A percentile compares a stretch with the other conserved stretches of the same genome.
phyloP scores from a whole-genome alignment of 768 basidiomycete species.

The Kwoniella shandongensis region DNA sequence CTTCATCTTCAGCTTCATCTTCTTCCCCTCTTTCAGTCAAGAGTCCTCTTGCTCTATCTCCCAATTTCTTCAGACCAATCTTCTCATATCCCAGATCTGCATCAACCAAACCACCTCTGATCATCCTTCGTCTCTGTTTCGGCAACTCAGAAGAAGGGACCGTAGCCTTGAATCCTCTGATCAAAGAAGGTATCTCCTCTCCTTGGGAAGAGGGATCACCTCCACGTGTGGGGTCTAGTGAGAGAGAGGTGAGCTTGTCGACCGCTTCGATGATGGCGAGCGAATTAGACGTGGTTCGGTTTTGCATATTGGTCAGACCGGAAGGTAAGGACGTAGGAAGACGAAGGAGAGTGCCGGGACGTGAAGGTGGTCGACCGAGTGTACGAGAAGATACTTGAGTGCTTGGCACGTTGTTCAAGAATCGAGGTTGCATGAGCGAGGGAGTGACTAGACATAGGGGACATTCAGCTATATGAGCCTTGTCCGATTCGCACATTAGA shows the following conservation, averaged over 20 bases:
- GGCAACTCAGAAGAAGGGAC: slow-evolving; percentile 84
- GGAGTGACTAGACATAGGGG: slow-evolving; percentile 40
- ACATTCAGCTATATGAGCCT: background rate
- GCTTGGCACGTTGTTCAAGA: slow-evolving; percentile 27
- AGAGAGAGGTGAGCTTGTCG: slow-evolving; percentile 39
- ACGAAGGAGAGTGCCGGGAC: slow-evolving; percentile 30
- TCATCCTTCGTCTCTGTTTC: slow-evolving; percentile 71
- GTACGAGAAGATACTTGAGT: slow-evolving; percentile 16
- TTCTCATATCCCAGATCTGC: slow-evolving; percentile 62
- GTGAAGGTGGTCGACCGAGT: slow-evolving; percentile 18
- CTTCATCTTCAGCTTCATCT: slow-evolving; percentile 65
- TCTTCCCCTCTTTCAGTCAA: slow-evolving; percentile 59
- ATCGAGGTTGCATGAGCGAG: slow-evolving; percentile 46
- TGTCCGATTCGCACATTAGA: background rate
- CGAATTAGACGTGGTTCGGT: slow-evolving; percentile 43
- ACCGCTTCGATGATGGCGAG: slow-evolving; percentile 52
- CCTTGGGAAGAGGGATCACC: background rate
- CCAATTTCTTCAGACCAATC: slow-evolving; percentile 75
- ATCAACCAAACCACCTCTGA: slow-evolving; percentile 58
- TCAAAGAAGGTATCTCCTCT: slow-evolving; percentile 55
- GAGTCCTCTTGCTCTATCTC: slow-evolving; percentile 74
- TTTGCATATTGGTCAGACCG: slow-evolving; percentile 30
- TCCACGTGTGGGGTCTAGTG: slow-evolving; percentile 22
- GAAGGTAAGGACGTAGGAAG: slow-evolving; percentile 39
- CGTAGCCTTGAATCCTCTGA: slow-evolving; percentile 91